Conservation (phyloP, 2,329 filamentous ascomycete genomes). For the Bipolaris victoriae region DNA sequence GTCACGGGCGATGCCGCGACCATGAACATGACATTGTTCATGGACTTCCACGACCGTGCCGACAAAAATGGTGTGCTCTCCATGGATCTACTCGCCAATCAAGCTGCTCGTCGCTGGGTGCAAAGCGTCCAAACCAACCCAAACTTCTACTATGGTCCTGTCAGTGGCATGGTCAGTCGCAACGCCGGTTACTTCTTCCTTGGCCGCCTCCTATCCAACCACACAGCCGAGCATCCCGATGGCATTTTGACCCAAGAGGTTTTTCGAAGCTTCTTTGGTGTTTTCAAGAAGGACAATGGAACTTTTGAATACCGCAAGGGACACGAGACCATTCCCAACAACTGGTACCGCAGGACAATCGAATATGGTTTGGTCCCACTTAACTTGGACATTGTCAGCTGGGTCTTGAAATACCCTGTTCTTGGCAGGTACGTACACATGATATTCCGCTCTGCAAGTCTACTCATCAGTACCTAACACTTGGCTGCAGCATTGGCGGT, state of each 20-base stretch:
- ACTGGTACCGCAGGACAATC: conserved; percentile 57
- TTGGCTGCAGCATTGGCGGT: conserved; percentile 52
- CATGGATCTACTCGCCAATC: conserved; percentile 31
- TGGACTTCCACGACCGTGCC: conserved; percentile 51
- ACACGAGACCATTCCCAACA: conserved; percentile 60
- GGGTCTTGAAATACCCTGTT: conserved; percentile 22
- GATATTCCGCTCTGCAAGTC: not conserved
- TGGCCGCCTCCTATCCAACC: conserved; percentile 43
- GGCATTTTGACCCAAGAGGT: conserved; percentile 32
- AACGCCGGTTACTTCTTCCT: conserved; percentile 51
- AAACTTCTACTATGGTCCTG: conserved; percentile 61
- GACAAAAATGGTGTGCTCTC: conserved; percentile 24
- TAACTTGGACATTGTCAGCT: conserved; percentile 26
- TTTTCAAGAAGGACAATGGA: conserved; percentile 51
- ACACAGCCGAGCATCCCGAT: conserved; percentile 21
- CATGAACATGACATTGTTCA: conserved; percentile 54
- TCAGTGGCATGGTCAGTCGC: conserved; percentile 57
- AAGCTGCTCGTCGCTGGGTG: conserved; percentile 51
- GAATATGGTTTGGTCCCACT: conserved; percentile 56
- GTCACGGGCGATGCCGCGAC: conserved; percentile 47
- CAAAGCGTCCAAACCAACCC: conserved; percentile 60
- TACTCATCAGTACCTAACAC: not conserved
- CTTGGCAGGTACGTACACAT: conserved; percentile 25
- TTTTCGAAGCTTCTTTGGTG: conserved; percentile 57
- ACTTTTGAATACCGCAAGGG: conserved; percentile 51